A percentile compares a stretch with the other conserved stretches of the same genome.
These are phyloP conservation scores for Fusarium transvaalense DNA, from an alignment of 2,329 filamentous ascomycete species.

Conservation along the genomic window DNA sequence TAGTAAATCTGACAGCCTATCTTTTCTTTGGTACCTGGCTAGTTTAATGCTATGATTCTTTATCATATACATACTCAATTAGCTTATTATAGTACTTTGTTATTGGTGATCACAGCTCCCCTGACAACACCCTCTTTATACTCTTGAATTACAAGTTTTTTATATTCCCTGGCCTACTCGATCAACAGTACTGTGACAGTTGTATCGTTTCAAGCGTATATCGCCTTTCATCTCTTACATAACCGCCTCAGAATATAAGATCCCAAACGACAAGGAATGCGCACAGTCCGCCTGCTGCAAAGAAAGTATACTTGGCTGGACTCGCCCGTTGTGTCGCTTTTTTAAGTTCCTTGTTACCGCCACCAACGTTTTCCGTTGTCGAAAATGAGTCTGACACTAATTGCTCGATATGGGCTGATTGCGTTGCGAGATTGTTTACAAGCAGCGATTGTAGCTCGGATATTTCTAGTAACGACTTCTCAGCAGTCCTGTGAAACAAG, in stretches of 20 bases:
- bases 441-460: conserved; percentile 91
- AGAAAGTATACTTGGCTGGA: conserved; percentile 82
- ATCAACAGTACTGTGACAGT: neutral
- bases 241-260: conserved; percentile 64
- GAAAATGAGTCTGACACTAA: conserved; percentile 85
- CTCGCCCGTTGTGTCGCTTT: conserved; percentile 80
- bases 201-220: conserved; percentile 7
- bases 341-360: conserved; percentile 92
- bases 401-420: conserved; percentile 90
- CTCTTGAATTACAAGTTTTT: neutral
- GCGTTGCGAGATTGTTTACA: conserved; percentile 84
- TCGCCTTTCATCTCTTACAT: neutral
- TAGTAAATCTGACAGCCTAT: neutral
- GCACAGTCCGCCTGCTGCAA: conserved; percentile 81
- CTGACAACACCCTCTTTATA: conserved; percentile 1
- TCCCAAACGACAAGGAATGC: conserved; percentile 83
- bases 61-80: neutral
- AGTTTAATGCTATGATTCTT: neutral
- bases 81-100: neutral
- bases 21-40: neutral
- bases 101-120: conserved; percentile 9
- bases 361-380: conserved; percentile 87
- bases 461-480: conserved; percentile 92
- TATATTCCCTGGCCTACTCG: neutral
- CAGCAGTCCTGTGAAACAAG: conserved; percentile 73